phyloP scores from a whole-genome alignment of 1,284 basidiomycete species.

The Mycena sp. region DNA sequence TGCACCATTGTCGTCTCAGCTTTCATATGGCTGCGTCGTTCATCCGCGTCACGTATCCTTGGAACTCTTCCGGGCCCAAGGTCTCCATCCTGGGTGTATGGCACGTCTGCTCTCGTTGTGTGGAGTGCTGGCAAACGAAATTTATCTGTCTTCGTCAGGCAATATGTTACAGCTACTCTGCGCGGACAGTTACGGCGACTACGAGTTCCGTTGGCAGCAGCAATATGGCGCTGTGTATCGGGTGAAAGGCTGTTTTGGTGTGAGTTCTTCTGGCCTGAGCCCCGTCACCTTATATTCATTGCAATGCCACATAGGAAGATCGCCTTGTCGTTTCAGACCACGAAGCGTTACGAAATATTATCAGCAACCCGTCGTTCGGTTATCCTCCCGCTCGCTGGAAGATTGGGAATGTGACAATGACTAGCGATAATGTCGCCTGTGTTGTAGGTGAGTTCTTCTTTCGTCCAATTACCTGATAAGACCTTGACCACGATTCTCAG shows the following conservation, averaged over 20 bases:
- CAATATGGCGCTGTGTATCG: conserved; percentile 5
- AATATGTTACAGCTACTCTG: conserved; percentile 13
- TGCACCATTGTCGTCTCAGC: conserved; percentile 7
- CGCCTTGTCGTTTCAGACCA: not conserved
- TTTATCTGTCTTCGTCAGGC: not conserved
- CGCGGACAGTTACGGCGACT: conserved; percentile 4
- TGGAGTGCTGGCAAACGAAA: not conserved
- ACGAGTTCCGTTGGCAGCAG: conserved; percentile 11
- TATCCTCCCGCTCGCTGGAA: not conserved
- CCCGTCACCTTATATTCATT: not conserved
- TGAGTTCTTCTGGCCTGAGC: not conserved
- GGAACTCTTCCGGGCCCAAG: conserved; percentile 11
- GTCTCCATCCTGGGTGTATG: conserved; percentile 1
- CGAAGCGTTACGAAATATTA: not conserved
- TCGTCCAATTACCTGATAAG: not conserved
- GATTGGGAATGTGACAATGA: not conserved
- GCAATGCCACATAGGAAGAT: not conserved
- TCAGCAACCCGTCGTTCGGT: not conserved
- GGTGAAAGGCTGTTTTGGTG: conserved; percentile 10
- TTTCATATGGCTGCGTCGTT: conserved; percentile 14
- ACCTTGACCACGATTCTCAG: not conserved
- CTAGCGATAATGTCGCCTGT: not conserved
- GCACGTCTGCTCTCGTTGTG: not conserved
- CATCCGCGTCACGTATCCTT: not conserved
- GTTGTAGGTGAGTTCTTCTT: not conserved